phyloP scores from a whole-genome alignment of 139 green algal species.

The Chlorella sp. region DNA sequence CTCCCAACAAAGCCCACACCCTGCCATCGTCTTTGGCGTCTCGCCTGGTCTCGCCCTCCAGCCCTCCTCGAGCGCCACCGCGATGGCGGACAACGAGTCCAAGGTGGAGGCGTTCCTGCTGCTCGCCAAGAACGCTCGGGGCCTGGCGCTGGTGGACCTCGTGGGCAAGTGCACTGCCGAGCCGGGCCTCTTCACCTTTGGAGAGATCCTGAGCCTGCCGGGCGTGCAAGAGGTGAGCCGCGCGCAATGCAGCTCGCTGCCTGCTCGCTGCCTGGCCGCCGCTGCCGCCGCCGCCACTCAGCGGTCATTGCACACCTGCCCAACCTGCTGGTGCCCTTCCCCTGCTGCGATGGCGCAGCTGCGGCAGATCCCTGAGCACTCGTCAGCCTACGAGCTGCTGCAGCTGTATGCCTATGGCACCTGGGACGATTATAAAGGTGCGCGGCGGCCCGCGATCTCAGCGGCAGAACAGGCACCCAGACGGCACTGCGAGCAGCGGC shows the following conservation, averaged over 20 bases:
- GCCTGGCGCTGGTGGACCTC: conserved; percentile 60
- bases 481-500: too few species aligned
- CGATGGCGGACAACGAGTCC: neutral
- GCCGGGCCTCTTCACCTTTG: conserved; percentile 84
- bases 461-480: too few species aligned
- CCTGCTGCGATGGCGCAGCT: conserved; percentile 47
- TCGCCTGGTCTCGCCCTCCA: too few species aligned
- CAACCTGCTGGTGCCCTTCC: neutral
- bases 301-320: neutral
- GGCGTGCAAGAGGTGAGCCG: conserved; percentile 71
- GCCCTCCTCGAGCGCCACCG: too few species aligned
- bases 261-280: neutral
- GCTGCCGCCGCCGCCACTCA: neutral
- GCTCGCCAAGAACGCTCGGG: conserved; percentile 70
- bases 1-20: too few species aligned
- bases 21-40: too few species aligned
- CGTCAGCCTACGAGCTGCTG: conserved; percentile 55
- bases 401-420: conserved; percentile 88
- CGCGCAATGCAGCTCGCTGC: neutral
- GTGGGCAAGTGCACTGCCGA: conserved; percentile 82
- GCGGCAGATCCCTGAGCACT: conserved; percentile 40
- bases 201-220: conserved; percentile 83
- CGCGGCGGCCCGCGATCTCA: neutral
- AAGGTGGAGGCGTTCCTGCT: conserved; percentile 80
- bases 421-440: conserved; percentile 81